Evolutionary conservation across 1,139 yeast species (phyloP), one percentile per base, ranked within the genome.

Genomic region (Geotrichum bryndzae): DNA sequence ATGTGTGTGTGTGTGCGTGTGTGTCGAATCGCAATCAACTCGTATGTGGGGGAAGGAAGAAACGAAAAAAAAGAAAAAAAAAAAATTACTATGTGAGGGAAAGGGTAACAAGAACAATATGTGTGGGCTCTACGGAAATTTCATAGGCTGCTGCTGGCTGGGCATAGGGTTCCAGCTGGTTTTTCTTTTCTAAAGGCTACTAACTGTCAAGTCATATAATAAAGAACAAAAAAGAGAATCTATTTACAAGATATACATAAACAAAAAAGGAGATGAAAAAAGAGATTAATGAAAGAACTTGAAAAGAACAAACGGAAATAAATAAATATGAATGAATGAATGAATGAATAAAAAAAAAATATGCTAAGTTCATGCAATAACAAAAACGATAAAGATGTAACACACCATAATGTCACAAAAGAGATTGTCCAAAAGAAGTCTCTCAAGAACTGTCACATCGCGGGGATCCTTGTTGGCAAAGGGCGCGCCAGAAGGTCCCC

Each of bases 321-420:
- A 27, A 15, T 29, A 31, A 5, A 35, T 10, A 33, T 31, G n/a
- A 8, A 33, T 31, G 27, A 52, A 52, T n/a, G 11, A 52, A 33
- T 15, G 25, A 15, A 31, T 13, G 11, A 29, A 22, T 18, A 18
- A 18, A 51, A 15, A 15, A 29, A 51, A 27, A 8, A 15, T 27
- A 50, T 27, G 31, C 31, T 27, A 50, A 10, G 4, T 11, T 23
- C 41, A 59, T 38, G 61, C 58, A 55, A 59, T 51, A 5, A 59
- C n/a, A 45, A 51, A 55, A 13, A 55, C 41, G 18, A 52, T 38
- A 33, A 59, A 45, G 27, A 56, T 45, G 51, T 59, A 59, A 41
- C 53, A 55, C 31, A 46, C 15, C 22, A 59, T 31, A 45, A 59
- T 55, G 18, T 59, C 54, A 27, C 50, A 46, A 15, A 59, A 48